phyloP scores from a whole-genome alignment of 139 green algal genomes.

The Spirogloea muscicola region DNA sequence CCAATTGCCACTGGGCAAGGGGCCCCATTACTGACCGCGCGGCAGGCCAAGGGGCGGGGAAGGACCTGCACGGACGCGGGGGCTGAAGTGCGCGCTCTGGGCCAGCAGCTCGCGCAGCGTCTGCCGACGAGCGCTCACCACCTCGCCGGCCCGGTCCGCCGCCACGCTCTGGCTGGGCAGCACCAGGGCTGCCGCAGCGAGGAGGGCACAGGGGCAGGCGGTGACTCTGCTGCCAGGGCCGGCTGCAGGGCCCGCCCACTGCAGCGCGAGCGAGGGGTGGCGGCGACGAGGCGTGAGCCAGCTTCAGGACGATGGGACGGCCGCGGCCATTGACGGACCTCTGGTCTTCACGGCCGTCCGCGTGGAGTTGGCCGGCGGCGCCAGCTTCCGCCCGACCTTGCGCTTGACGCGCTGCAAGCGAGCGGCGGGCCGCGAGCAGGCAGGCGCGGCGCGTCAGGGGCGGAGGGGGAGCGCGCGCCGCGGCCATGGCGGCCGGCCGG shows the following conservation, averaged over 20 bases:
- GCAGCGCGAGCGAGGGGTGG: neutral
- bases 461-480: no score
- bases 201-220: no score
- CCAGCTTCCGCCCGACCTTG: slow-evolving; percentile 11
- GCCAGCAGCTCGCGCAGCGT: slow-evolving; percentile 18
- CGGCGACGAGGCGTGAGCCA: neutral
- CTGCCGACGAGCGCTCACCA: slow-evolving; percentile 2
- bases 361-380: neutral
- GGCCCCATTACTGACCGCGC: no score
- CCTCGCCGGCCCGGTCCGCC: neutral
- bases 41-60: no score
- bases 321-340: no score
- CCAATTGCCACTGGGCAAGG: no score
- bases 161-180: slow-evolving; percentile 21
- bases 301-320: no score
- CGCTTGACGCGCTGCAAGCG: slow-evolving; percentile 19
- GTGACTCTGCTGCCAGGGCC: no score
- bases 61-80: slow-evolving; percentile 17
- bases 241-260: no score
- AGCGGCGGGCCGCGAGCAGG: no score
- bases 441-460: no score
- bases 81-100: slow-evolving; percentile 26
- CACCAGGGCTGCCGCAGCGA: slow-evolving; percentile 19
- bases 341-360: slow-evolving; percentile 12
- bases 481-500: no score